Conservation (phyloP, 2,329 filamentous ascomycete genomes). For the Escovopsis sp. region DNA sequence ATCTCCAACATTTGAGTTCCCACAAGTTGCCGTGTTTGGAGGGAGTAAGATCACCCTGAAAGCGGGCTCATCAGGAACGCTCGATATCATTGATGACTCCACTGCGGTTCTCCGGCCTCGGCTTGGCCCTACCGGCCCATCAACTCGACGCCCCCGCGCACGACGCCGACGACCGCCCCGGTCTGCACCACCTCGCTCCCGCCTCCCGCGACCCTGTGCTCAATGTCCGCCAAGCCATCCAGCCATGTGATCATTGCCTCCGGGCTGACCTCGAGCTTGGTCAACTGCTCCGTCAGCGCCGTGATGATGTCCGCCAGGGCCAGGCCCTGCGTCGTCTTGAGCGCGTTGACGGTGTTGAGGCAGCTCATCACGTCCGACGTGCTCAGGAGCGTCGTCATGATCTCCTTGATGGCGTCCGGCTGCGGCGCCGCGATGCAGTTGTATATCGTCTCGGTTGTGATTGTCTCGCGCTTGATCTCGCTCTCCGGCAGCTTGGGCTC, state of each 20-base stretch:
- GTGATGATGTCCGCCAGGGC: slow-evolving; percentile 91
- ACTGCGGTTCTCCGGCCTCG: background rate
- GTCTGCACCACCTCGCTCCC: slow-evolving; percentile 83
- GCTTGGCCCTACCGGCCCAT: slow-evolving; percentile 18
- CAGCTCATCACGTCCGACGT: slow-evolving; percentile 84
- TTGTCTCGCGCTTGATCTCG: slow-evolving; percentile 56
- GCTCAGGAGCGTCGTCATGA: slow-evolving; percentile 67
- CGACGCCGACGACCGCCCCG: slow-evolving; percentile 78
- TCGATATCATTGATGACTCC: too few species aligned
- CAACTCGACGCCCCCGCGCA: slow-evolving; percentile 75
- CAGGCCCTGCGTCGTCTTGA: slow-evolving; percentile 75
- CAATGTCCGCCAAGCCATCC: slow-evolving; percentile 79
- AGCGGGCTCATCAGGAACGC: too few species aligned
- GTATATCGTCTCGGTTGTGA: slow-evolving; percentile 91
- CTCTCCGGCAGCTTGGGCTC: slow-evolving; percentile 44
- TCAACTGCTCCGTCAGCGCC: slow-evolving; percentile 66
- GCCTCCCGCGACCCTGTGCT: slow-evolving; percentile 79
- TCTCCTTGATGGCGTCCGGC: slow-evolving; percentile 72
- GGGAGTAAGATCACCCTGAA: too few species aligned
- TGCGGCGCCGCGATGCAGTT: slow-evolving; percentile 94
- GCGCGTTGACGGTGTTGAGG: slow-evolving; percentile 69
- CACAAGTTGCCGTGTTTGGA: too few species aligned
- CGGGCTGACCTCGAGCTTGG: slow-evolving; percentile 66
- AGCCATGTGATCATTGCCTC: slow-evolving; percentile 87
- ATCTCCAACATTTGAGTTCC: too few species aligned